Conservation (phyloP, 176 grass and related monocot genomes). For the Musa acuminata region DNA sequence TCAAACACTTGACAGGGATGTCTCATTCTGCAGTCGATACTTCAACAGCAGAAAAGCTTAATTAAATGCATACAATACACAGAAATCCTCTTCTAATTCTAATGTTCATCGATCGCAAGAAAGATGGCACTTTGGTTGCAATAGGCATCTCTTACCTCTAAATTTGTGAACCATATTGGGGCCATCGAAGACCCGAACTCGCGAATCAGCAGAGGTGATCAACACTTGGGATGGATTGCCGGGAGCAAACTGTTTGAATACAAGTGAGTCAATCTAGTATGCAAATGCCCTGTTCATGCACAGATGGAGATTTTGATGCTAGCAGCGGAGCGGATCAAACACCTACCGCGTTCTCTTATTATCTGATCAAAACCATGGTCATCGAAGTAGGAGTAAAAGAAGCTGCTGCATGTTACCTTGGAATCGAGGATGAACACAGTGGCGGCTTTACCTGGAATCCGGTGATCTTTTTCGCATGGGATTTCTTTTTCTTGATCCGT, state of each 20-base stretch:
- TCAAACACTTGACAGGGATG: no score
- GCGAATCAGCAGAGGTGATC: constrained; percentile 92
- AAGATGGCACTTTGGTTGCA: background rate
- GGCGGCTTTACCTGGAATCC: constrained; percentile 62
- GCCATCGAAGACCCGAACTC: constrained; percentile 83
- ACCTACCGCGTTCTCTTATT: background rate
- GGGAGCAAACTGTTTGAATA: constrained; percentile 64
- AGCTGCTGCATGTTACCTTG: no score
- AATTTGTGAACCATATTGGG: constrained; percentile 79
- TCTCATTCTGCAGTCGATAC: no score
- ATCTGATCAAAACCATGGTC: background rate
- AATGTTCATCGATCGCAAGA: no score
- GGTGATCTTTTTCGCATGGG: constrained; percentile 72
- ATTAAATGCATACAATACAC: background rate
- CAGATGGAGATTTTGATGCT: background rate
- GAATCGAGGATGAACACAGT: background rate
- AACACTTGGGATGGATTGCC: constrained; percentile 78
- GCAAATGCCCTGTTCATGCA: background rate
- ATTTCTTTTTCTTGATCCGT: constrained; percentile 53
- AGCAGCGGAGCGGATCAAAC: background rate
- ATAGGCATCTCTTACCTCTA: constrained; percentile 40
- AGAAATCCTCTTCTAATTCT: no score
- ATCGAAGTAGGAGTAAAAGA: background rate
- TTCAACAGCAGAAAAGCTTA: background rate
- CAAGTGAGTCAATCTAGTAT: constrained; percentile 3